Evolutionary conservation across 176 grass and related monocot genomes (phyloP).

Genomic region (Tillandsia fasciculata): DNA sequence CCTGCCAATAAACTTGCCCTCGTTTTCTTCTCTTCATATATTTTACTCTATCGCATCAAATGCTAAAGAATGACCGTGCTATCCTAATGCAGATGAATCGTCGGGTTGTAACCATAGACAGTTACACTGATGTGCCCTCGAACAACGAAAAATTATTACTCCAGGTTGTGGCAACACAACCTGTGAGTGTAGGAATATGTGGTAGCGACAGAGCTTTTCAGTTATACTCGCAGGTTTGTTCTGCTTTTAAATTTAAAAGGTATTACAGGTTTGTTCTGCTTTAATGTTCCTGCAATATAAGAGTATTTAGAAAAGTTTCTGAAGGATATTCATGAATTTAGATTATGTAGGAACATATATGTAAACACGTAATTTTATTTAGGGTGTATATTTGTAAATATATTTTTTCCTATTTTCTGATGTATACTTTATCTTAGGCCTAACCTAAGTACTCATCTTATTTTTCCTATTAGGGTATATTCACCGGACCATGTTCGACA

Average conservation of each 20-base stretch:
- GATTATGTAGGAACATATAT: too few species aligned
- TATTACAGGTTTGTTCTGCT: too few species aligned
- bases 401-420: too few species aligned
- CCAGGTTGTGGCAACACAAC: conserved; percentile 80
- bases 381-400: too few species aligned
- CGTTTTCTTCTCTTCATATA: neutral
- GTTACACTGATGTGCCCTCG: conserved; percentile 66
- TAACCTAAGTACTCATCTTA: neutral
- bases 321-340: too few species aligned
- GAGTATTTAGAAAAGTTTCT: too few species aligned
- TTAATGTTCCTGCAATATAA: too few species aligned
- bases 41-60: neutral
- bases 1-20: neutral
- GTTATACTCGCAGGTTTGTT: conserved; percentile 60
- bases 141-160: conserved; percentile 63
- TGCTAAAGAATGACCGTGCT: conserved; percentile 1
- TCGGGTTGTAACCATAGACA: conserved; percentile 70
- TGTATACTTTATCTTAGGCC: too few species aligned
- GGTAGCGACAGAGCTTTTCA: conserved; percentile 89
- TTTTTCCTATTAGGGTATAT: conserved; percentile 70
- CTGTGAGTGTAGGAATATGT: conserved; percentile 93
- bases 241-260: neutral
- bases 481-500: conserved; percentile 80
- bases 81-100: conserved; percentile 54
- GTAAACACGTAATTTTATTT: too few species aligned